Conservation (phyloP, 192 early-diverging fungal species). For the Backusella morwellensis region DNA sequence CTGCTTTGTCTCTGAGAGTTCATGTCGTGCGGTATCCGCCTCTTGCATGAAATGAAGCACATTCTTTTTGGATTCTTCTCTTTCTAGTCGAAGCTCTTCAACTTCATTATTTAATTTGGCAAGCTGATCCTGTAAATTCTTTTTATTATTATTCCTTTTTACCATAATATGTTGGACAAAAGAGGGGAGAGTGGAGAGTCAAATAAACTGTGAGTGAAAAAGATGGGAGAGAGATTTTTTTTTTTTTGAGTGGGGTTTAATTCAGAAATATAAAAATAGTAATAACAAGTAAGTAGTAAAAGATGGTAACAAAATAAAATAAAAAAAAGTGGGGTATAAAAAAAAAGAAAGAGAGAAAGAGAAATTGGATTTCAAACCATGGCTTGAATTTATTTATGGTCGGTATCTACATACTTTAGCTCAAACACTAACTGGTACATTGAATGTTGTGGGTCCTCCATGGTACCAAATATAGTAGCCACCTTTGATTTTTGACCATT, state of each 20-base stretch:
- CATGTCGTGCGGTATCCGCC: conserved; percentile 16
- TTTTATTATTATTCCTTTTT: conserved; percentile 12
- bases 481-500: conserved; percentile 37
- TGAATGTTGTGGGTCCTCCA: conserved; percentile 22
- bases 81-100: conserved; percentile 24
- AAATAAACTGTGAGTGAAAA: not conserved
- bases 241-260: not conserved
- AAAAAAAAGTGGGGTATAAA: not conserved
- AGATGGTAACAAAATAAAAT: not conserved
- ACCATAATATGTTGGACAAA: not conserved
- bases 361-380: not conserved
- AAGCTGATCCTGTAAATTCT: conserved; percentile 9
- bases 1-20: not conserved
- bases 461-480: conserved; percentile 44
- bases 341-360: not conserved
- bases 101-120: conserved; percentile 17
- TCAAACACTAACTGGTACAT: conserved; percentile 28
- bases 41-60: conserved; percentile 20
- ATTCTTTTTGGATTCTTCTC: conserved; percentile 22
- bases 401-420: conserved; percentile 8
- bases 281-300: not conserved
- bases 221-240: not conserved
- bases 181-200: not conserved
- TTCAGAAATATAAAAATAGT: not conserved
- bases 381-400: not conserved